phyloP scores from a whole-genome alignment of 352 stramenopile species.

The Elongisporangium senticosum region DNA sequence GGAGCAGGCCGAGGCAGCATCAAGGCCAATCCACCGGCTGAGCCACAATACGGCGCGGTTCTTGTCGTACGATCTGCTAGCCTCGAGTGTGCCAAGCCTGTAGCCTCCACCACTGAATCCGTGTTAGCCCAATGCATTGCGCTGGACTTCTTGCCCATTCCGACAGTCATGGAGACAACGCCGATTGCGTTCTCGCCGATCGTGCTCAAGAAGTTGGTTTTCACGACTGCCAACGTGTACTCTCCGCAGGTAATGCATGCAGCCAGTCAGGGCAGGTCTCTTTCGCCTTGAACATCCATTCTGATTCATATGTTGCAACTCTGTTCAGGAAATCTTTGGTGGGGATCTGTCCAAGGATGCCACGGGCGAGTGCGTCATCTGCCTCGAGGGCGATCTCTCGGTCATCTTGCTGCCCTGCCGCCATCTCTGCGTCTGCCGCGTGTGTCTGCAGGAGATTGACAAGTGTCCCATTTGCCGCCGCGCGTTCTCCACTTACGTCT shows the following conservation, averaged over 20 bases:
- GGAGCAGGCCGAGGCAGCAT: background rate
- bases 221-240: slow-evolving; percentile 30
- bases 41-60: slow-evolving; percentile 24
- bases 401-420: slow-evolving; percentile 58
- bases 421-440: slow-evolving; percentile 57
- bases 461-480: slow-evolving; percentile 64
- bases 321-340: slow-evolving; percentile 64
- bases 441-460: slow-evolving; percentile 67
- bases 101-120: slow-evolving; percentile 7
- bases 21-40: background rate
- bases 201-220: slow-evolving; percentile 44
- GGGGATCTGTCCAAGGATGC: slow-evolving; percentile 8
- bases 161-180: slow-evolving; percentile 19
- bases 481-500: slow-evolving; percentile 51
- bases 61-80: slow-evolving; percentile 16
- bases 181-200: slow-evolving; percentile 15
- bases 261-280: background rate
- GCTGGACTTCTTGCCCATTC: slow-evolving; percentile 52
- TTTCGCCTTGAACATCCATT: background rate
- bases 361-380: slow-evolving; percentile 58
- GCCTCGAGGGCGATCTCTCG: slow-evolving; percentile 33
- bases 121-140: slow-evolving; percentile 42
- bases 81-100: slow-evolving; percentile 4
- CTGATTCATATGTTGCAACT: background rate
- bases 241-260: slow-evolving; percentile 24